Base-by-base conservation (phyloP, 73 alveolate genomes). In the Blepharisma japonicum region DNA sequence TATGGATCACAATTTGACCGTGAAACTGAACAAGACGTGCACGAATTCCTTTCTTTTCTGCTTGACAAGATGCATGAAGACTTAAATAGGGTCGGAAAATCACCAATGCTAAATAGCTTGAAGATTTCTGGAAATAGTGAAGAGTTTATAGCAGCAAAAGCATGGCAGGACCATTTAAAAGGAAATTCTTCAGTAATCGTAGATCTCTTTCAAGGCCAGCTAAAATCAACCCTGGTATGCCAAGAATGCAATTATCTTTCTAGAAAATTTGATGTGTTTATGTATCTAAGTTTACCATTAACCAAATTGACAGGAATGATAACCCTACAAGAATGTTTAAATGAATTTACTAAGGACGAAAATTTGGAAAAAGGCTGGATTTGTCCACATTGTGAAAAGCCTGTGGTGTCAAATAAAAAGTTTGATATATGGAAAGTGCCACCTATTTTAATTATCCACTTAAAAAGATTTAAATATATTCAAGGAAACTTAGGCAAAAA, bases 31-130 rank as follows among this genome's bases (percentile, higher is more conserved):
- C 89, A 96, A 90, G 99, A 96, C 80, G 92, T 97, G n/a, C 95
- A 96, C 54, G 99, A 96, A 84, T 96, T 96, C 83, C 68, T 94
- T 32, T 94, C 94, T 68, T 96, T 83, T 82, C 77, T 93, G 56
- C 77, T 96, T 14, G 98, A 96, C 82, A 85, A 90, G 18, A 68
- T 96, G 32, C 99, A 96, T 88, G 99, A 96, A 92, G 98, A 96
- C 80, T 81, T 96, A 71, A 94, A 96, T 81, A 85, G 97, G 68
- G 96, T 84, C 51, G 83, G 71, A 47, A 82, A 25, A 25, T 14
- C 38, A 4, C n/a, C 21, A 14, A n/a, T 45, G 42, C 32, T n/a
- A 14, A 38, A 45, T 4, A 4, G 9, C 25, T 9, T 14, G 2
- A 9, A 14, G 38, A n/a, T 14, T 38, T 14, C n/a, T 18, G 45